Percentiles rank a stretch among this genome's conserved stretches.
These are phyloP conservation scores for Malassezia arunalokei DNA, from an alignment of 1,284 basidiomycete genomes.

Conservation along the genomic window DNA sequence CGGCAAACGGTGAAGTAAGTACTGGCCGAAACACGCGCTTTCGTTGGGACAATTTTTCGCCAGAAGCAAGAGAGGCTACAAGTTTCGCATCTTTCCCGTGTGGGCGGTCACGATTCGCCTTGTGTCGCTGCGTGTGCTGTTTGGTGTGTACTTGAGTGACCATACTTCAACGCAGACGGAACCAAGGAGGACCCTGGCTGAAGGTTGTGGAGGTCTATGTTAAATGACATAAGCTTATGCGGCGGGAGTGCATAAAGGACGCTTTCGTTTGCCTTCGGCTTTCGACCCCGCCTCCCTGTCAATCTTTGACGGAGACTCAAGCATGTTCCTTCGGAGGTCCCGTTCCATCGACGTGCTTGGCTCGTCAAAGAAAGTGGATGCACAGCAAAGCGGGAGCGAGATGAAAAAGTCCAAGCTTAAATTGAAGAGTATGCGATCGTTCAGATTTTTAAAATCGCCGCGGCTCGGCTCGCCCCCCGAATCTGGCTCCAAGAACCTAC, in stretches of 20 bases:
- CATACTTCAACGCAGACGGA: not conserved
- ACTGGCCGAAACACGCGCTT: slow-evolving; percentile 15
- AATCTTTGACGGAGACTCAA: not conserved
- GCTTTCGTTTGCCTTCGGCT: too few relatives aligned
- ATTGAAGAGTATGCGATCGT: slow-evolving; percentile 4
- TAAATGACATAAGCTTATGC: too few relatives aligned
- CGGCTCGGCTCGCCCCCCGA: not conserved
- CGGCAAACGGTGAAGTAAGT: slow-evolving; percentile 15
- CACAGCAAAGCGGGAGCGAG: not conserved
- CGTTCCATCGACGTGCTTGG: slow-evolving; percentile 7
- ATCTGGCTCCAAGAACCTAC: not conserved
- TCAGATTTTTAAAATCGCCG: slow-evolving; percentile 7
- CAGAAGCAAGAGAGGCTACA: not conserved
- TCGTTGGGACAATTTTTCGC: not conserved
- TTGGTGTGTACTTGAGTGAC: slow-evolving; percentile 7
- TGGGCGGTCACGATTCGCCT: not conserved
- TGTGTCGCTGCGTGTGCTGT: slow-evolving; percentile 13
- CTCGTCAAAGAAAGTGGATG: not conserved
- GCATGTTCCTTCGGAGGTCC: slow-evolving; percentile 13
- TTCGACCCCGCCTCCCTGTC: too few relatives aligned
- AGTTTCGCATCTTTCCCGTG: slow-evolving; percentile 12
- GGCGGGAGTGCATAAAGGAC: too few relatives aligned
- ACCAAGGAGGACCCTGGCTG: not conserved
- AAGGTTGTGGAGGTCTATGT: too few relatives aligned
- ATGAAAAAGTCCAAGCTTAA: not conserved